These are phyloP conservation scores for Sporisorium reilianum DNA, from an alignment of 1,284 basidiomycete species.

Conservation along the genomic window DNA sequence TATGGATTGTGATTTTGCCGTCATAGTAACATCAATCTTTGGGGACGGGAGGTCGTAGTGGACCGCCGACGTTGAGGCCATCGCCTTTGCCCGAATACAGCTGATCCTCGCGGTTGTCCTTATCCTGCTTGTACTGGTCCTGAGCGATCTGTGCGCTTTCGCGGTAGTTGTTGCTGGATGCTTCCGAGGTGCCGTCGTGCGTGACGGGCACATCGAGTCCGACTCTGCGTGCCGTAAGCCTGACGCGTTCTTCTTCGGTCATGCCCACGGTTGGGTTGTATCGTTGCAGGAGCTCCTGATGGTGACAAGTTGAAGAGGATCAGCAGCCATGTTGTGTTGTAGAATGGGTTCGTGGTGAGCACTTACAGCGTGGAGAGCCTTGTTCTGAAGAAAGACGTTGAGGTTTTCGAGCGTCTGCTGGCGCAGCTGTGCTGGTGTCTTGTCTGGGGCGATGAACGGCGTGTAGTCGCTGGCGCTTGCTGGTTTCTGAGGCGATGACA, in stretches of 20 bases:
- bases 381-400: constrained; percentile 79
- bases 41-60: constrained; percentile 34
- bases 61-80: constrained; percentile 45
- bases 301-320: constrained; percentile 75
- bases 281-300: constrained; percentile 68
- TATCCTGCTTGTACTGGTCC: constrained; percentile 39
- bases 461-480: constrained; percentile 17
- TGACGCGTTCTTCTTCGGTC: constrained; percentile 80
- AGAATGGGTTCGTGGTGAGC: no score
- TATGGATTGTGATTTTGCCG: constrained; percentile 28
- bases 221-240: constrained; percentile 85
- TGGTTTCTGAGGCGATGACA: background rate
- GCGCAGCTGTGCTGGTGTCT: constrained; percentile 29
- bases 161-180: constrained; percentile 22
- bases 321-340: background rate
- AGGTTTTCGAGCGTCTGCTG: constrained; percentile 74
- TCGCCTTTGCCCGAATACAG: constrained; percentile 50
- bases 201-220: constrained; percentile 74
- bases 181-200: constrained; percentile 12
- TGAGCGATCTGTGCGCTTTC: constrained; percentile 47
- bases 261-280: constrained; percentile 88
- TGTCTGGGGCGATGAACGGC: constrained; percentile 30
- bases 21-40: constrained; percentile 18
- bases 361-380: constrained; percentile 75
- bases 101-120: constrained; percentile 34